Evolutionary conservation across 768 basidiomycete genomes (phyloP), one percentile per base, ranked within the genome.

Genomic region (Cystofilobasidium macerans): DNA sequence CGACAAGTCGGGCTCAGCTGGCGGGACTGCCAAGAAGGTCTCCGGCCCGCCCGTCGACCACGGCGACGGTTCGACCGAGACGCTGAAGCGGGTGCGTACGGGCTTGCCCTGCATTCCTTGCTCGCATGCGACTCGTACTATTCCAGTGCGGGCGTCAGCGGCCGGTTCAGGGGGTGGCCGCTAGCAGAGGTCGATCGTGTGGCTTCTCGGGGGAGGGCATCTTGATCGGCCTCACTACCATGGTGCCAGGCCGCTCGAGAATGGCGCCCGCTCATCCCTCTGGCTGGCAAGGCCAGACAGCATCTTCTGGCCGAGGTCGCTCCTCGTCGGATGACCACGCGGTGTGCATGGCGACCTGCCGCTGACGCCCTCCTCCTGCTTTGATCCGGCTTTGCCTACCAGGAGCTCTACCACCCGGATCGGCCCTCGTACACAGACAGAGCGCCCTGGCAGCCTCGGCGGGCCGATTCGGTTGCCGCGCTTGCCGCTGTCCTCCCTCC

Each of bases 331-430:
- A 40, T 16, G 38, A 40, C 8, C 38, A 8, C 38, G 43, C 18
- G 35, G 24, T 2, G 8, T 59, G 24, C 14, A 20, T 60, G 2
- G 14, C 38, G 36, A 11, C 12, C 33, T 38, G 32, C n/a, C 35
- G 24, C 3, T 16, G n/a, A n/a, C n/a, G n/a, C n/a, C 16, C 18
- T 30, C 57, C 22, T 16, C 16, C 3, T 22, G 22, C 64, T 28
- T 51, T 18, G 18, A 54, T 22, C 7, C 65, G 26, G 9, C 35
- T n/a, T n/a, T n/a, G n/a, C n/a, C n/a, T n/a, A n/a, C n/a, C n/a
- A 66, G 65, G 65, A 67, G 26, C 65, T 67, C 30, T 62, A 61
- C 65, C 36, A 59, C 53, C n/a, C 65, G 1, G 47, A 18, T 32
- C 54, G 32, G 22, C 56, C 56, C 32, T 47, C 30, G 14, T 53